Evolutionary conservation across 108 stramenopile species (phyloP), one percentile per base, ranked within the genome.

Genomic region (Nannochloropsis salina): DNA sequence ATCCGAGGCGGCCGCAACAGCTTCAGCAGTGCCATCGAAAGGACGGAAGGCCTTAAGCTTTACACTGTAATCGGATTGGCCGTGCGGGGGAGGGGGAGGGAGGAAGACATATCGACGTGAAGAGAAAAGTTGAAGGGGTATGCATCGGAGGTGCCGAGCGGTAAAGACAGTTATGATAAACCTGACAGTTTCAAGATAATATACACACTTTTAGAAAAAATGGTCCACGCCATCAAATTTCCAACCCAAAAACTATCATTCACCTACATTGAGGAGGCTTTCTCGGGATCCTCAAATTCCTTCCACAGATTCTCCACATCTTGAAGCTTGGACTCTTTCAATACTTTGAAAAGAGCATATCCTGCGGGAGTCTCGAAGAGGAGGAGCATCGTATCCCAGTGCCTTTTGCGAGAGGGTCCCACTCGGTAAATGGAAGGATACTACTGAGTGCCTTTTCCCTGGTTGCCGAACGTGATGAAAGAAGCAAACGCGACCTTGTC

Each of bases 301-400:
- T 96, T 93, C 20, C 93, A 93, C 42, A 99, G 91, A 89, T 95
- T 96, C 89, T 95, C 96, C 85, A 94, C 95, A 84, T 98, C 95
- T 80, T 93, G 86, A 86, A 98, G 45, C 89, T 88, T 88, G 44
- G 83, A 51, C 83, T 89, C 84, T 12, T 89, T 82, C 9, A 88
- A 11, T 4, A 90, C 96, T 94, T 99, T 98, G 92, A 99, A 99
- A 12, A 99, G 92, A 81, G 98, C 98, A 88, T 97, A 98, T 8
- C 99, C 99, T 74, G 96, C 98, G 10, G 98, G 96, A 42, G 99
- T 98, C 89, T 99, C 99, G 84, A 99, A 99, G 41, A 99, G 92
- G 18, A 99, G 95, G 85, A 98, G 93, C 99, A 99, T 99, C 9
- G 42, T 86, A 11, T 11, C 31, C 31, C 31, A 31, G 31, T 31